Conservation (phyloP, 2,329 filamentous ascomycete species). For the Trichoderma aggressivum region DNA sequence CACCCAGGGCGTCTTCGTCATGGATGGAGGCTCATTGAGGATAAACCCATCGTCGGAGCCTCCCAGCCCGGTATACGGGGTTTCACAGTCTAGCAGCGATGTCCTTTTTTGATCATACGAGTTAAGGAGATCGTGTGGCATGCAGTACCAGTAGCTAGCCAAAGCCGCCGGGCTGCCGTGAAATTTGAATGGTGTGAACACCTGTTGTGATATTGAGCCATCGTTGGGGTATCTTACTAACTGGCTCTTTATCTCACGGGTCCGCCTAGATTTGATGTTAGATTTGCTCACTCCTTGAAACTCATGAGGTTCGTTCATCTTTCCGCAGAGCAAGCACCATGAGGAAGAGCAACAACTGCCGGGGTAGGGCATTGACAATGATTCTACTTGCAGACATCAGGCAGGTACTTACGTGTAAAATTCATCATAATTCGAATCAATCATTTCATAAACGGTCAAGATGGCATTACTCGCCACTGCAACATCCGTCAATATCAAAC, state of each 20-base stretch:
- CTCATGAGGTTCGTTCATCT: not conserved
- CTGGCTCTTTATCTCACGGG: not conserved
- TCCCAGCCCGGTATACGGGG: not conserved
- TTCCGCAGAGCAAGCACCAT: not conserved
- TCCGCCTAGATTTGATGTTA: not conserved
- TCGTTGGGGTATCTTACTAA: not conserved
- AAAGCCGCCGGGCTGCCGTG: not conserved
- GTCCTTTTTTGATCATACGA: not conserved
- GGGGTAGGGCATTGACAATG: not conserved
- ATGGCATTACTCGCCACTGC: not conserved
- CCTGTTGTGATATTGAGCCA: not conserved
- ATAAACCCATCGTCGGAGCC: too few relatives aligned
- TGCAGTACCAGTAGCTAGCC: conserved; percentile 4
- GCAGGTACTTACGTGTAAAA: not conserved
- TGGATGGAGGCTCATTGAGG: not conserved
- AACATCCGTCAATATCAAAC: not conserved
- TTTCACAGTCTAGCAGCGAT: not conserved
- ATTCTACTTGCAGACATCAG: not conserved
- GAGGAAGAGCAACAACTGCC: not conserved
- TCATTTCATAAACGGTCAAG: not conserved
- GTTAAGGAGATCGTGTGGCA: not conserved
- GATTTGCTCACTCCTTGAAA: not conserved
- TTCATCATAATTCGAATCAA: conserved; percentile 1
- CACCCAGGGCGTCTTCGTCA: not conserved
- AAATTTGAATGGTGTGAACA: not conserved